Conservation (phyloP, 768 basidiomycete species). For the Termitomyces sp. region DNA sequence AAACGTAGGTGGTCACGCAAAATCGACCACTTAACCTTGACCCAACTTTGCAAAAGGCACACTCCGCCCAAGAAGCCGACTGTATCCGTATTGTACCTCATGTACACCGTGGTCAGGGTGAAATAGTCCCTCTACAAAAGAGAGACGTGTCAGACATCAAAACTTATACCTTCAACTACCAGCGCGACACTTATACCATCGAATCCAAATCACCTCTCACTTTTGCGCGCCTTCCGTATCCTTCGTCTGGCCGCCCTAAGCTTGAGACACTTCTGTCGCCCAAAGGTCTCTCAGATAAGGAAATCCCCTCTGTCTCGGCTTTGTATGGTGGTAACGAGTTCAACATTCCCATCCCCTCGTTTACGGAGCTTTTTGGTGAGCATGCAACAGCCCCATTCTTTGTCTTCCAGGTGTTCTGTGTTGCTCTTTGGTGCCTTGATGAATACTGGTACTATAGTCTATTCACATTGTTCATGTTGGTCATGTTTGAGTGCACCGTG, state of each 20-base stretch:
- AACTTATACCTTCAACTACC: conserved; percentile 89
- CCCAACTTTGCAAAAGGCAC: conserved; percentile 40
- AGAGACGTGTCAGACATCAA: conserved; percentile 51
- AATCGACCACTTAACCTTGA: neutral
- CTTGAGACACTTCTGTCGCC: conserved; percentile 63
- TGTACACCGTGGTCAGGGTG: conserved; percentile 81
- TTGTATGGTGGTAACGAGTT: conserved; percentile 95
- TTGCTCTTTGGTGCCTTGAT: conserved; percentile 95
- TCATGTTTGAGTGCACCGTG: conserved; percentile 98
- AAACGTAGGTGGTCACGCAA: conserved; percentile 41
- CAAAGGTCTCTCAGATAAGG: conserved; percentile 46
- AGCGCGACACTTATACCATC: conserved; percentile 88
- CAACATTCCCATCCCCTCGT: conserved; percentile 95
- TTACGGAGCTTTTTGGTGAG: conserved; percentile 87
- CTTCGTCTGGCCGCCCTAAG: conserved; percentile 67
- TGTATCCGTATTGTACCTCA: conserved; percentile 81
- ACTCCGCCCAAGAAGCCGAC: conserved; percentile 67
- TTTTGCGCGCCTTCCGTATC: conserved; percentile 87
- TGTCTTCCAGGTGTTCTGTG: conserved; percentile 98
- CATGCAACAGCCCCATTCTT: conserved; percentile 99
- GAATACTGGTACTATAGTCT: conserved; percentile 99
- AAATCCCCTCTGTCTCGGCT: conserved; percentile 48
- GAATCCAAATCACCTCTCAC: conserved; percentile 50
- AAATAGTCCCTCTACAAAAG: conserved; percentile 78
- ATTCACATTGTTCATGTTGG: conserved; percentile 97